These are phyloP conservation scores for Epichloe aotearoae DNA, from an alignment of 2,329 filamentous ascomycete genomes.

Conservation along the genomic window DNA sequence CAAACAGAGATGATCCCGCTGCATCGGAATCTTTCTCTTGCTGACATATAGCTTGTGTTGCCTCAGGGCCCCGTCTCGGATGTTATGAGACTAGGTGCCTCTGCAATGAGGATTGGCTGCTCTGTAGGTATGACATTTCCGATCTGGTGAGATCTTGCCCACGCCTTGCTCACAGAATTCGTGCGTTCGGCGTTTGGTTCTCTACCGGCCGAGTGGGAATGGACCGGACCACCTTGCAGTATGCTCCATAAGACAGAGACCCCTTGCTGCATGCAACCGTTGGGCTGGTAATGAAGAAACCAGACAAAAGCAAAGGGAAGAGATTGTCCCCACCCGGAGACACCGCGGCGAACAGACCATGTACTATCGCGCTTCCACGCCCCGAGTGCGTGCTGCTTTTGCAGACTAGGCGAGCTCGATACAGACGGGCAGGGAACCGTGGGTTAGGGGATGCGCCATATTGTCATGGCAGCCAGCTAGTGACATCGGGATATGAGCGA, in stretches of 20 bases:
- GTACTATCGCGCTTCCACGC: neutral
- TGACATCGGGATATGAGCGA: slow-evolving; percentile 3
- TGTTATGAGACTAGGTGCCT: neutral
- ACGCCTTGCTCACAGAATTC: neutral
- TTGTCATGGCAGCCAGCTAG: neutral
- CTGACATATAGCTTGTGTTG: slow-evolving; percentile 1
- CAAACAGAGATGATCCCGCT: slow-evolving; percentile 1
- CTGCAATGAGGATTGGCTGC: neutral
- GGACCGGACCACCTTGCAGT: neutral
- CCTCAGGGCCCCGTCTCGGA: neutral
- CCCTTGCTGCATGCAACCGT: slow-evolving; percentile 2
- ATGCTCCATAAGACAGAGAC: neutral
- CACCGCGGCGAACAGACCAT: slow-evolving; percentile 6
- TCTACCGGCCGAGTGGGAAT: slow-evolving; percentile 4
- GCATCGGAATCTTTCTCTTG: slow-evolving; percentile 1
- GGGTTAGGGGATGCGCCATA: neutral
- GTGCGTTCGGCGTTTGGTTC: neutral
- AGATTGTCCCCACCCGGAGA: slow-evolving; percentile 1
- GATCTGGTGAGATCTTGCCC: neutral
- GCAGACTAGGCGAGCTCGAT: neutral
- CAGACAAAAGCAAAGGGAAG: neutral
- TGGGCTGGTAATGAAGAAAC: neutral
- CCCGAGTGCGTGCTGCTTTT: neutral
- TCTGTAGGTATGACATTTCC: neutral
- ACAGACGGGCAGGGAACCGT: neutral